Base-by-base conservation (phyloP, 2,329 filamentous ascomycete genomes). In the Aciculosporium take region DNA sequence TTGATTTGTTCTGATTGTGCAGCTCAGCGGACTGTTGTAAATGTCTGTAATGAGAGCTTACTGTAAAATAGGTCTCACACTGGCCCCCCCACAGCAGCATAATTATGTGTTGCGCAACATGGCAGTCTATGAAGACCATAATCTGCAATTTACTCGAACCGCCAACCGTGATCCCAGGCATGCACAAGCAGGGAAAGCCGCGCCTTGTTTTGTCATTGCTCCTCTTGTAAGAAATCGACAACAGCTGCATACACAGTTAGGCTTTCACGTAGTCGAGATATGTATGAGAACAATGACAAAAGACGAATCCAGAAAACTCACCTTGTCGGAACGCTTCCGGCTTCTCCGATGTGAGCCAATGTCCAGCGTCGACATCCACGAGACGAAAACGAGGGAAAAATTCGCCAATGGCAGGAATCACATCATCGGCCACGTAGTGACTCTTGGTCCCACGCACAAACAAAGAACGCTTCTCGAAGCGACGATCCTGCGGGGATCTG, bases 311-410 rank as follows among this genome's bases (percentile, higher is more conserved):
- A 20, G 9, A 8, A 2, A 12, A 23, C 37, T 34, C 15, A 86
- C 84, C 79, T 68, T 73, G 65, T 55, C 79, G 75, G 49, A 94
- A 94, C 8, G 69, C 78, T 54, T 86, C 77, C 0, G 86, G 85
- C 51, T 86, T 80, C 66, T 94, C 86, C n/a, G 83, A 85, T 47
- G 89, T 87, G 5, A 94, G 66, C 86, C 86, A 94, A 59, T 94
- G 86, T 0, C 86, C 86, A 7, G 79, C 73, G 29, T 91, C 79
- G 25, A 94, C 65, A 60, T 89, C 81, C 37, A 69, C 74, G 24
- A 91, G 54, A 56, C 75, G 65, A 54, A 91, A 94, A 20, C 69
- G 68, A 9, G 86, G 86, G 55, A 94, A 94, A 62, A 93, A 91
- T 47, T 76, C 71, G 3, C 84, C 84, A 50, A 91, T 80, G 15